A percentile compares a stretch with the other conserved stretches of the same genome.
phyloP scores from a whole-genome alignment of 805 yeast species.

The Spathaspora passalidarum region DNA sequence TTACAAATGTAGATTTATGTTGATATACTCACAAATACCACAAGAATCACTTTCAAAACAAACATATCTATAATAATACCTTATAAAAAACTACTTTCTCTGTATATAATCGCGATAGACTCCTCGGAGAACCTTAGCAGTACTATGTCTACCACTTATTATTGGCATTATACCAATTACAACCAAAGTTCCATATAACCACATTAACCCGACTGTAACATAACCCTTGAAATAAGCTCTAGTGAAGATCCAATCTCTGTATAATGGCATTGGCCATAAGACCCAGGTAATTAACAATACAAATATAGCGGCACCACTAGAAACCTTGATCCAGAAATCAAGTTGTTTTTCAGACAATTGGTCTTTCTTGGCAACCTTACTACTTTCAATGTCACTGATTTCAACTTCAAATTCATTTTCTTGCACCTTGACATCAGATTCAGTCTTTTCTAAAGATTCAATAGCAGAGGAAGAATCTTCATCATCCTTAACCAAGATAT shows the following conservation, averaged over 20 bases:
- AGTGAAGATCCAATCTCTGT: constrained; percentile 38
- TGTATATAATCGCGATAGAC: constrained; percentile 15
- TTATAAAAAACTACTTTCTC: constrained; percentile 3
- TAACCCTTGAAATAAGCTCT: constrained; percentile 35
- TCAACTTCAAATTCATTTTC: constrained; percentile 1
- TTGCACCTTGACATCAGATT: constrained; percentile 1
- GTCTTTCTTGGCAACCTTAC: background rate
- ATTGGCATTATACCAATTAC: constrained; percentile 30
- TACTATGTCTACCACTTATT: constrained; percentile 30
- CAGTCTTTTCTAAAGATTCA: background rate
- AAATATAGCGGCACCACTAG: constrained; percentile 21
- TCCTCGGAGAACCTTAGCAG: constrained; percentile 18
- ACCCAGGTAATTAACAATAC: constrained; percentile 30
- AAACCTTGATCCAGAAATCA: constrained; percentile 19
- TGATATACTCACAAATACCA: too few species aligned
- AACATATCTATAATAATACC: background rate
- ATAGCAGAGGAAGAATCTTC: constrained; percentile 3
- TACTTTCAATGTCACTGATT: constrained; percentile 3
- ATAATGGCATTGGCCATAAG: constrained; percentile 41
- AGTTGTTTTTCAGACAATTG: constrained; percentile 5
- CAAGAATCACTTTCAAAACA: too few species aligned
- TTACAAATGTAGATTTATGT: too few species aligned
- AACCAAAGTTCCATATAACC: constrained; percentile 35
- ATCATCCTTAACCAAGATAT: constrained; percentile 13
- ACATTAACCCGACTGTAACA: constrained; percentile 32